Percentiles rank a stretch among this genome's conserved stretches.
These are phyloP conservation scores for Bromus sterilis DNA, from an alignment of 176 grass and related monocot species.

Conservation along the genomic window DNA sequence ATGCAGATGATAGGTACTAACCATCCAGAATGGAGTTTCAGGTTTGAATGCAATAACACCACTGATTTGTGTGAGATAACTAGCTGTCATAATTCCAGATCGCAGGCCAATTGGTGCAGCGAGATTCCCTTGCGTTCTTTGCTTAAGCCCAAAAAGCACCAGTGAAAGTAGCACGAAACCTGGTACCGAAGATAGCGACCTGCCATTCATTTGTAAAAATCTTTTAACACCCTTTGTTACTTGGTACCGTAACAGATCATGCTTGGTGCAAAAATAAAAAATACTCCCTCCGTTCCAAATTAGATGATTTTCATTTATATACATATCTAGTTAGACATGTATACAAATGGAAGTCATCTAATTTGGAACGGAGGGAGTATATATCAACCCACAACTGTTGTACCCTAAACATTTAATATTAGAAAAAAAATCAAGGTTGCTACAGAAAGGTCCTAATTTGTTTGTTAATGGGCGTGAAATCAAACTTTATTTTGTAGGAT, in stretches of 20 bases:
- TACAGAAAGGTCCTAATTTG: not conserved
- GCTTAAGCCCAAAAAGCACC: conserved; percentile 78
- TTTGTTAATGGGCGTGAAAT: not conserved
- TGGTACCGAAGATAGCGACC: conserved; percentile 67
- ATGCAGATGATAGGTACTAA: conserved; percentile 50
- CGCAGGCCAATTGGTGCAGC: conserved; percentile 81
- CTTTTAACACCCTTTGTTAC: not conserved
- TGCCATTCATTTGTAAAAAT: conserved; percentile 41
- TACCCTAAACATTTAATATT: not conserved
- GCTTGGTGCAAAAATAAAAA: not conserved
- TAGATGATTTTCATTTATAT: no score
- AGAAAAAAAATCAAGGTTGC: not conserved
- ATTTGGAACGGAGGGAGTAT: no score
- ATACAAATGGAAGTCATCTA: no score
- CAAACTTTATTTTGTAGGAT: conserved; percentile 7
- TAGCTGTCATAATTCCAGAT: conserved; percentile 72
- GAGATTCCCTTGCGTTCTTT: conserved; percentile 59
- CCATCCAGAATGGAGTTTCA: conserved; percentile 64
- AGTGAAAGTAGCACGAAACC: conserved; percentile 86
- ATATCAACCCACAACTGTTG: not conserved
- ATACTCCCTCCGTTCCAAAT: no score
- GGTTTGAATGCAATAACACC: conserved; percentile 47
- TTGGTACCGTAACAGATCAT: not conserved
- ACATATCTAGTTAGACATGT: no score
- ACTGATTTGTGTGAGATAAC: conserved; percentile 65